Conservation (phyloP, 352 stramenopile genomes). For the Blastocystis sp. region DNA sequence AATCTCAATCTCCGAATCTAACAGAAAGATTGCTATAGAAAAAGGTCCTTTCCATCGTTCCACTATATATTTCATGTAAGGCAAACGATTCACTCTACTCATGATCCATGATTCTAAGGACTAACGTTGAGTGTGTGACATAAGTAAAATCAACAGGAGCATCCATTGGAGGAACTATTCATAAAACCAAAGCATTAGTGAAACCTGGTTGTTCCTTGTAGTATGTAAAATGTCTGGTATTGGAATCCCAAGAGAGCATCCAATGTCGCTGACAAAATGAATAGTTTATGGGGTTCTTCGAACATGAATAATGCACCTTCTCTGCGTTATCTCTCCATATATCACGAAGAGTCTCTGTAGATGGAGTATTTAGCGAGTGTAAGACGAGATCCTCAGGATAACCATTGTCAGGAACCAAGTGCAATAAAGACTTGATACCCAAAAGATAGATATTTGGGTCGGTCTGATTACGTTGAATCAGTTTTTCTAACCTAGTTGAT, state of each 20-base stretch:
- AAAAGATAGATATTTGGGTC: neutral
- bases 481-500: neutral
- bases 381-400: neutral
- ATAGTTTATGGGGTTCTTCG: neutral
- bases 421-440: neutral
- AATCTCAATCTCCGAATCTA: neutral
- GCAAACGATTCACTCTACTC: constrained; percentile 35
- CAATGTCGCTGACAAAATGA: constrained; percentile 28
- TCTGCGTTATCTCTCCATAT: neutral
- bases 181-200: neutral
- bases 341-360: neutral
- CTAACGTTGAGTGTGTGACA: neutral
- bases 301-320: neutral
- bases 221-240: neutral
- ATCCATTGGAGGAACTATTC: neutral
- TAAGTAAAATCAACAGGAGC: constrained; percentile 27
- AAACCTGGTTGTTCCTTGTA: neutral
- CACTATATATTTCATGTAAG: neutral
- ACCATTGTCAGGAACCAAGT: neutral
- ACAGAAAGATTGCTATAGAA: constrained; percentile 11
- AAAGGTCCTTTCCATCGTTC: constrained; percentile 28
- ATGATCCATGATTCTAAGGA: neutral
- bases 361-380: neutral
- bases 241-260: constrained; percentile 4
- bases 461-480: neutral